Percentiles rank a stretch among this genome's conserved stretches.
phyloP scores from a whole-genome alignment of 495 filamentous ascomycete species.

The Tetracladium setigerum region DNA sequence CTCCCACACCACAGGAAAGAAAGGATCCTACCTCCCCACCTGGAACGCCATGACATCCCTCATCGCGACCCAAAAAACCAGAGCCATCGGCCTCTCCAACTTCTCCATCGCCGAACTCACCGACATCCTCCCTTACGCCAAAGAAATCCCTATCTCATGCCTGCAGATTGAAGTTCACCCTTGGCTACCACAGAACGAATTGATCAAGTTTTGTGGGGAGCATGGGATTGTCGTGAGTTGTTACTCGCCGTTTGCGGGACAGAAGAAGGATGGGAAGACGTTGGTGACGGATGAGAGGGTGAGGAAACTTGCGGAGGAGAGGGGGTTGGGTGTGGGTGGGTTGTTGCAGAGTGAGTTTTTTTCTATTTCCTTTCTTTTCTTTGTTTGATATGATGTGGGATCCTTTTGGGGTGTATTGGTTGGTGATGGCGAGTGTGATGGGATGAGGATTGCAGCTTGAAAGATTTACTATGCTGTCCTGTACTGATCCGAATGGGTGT shows the following conservation, averaged over 20 bases:
- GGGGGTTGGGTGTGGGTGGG: conserved; percentile 26
- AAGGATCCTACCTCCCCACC: conserved; percentile 6
- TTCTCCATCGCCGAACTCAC: conserved; percentile 64
- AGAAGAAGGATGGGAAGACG: conserved; percentile 16
- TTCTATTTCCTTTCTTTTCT: background rate
- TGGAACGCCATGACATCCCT: conserved; percentile 71
- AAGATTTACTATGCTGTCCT: too few species aligned
- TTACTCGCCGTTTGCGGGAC: conserved; percentile 54
- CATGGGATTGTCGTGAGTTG: conserved; percentile 54
- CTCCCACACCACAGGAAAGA: background rate
- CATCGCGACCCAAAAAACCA: conserved; percentile 66
- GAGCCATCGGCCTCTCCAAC: conserved; percentile 74
- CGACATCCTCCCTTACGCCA: conserved; percentile 37
- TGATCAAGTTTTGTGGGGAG: conserved; percentile 42
- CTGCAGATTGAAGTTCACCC: conserved; percentile 61
- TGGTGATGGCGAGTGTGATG: too few species aligned
- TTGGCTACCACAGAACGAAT: conserved; percentile 49
- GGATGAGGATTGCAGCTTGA: too few species aligned
- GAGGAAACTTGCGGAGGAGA: conserved; percentile 23
- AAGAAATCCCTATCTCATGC: conserved; percentile 55
- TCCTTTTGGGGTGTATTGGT: too few species aligned
- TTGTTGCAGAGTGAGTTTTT: conserved; percentile 14
- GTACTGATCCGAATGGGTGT: too few species aligned
- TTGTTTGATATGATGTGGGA: too few species aligned
- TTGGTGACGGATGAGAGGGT: conserved; percentile 24